Evolutionary conservation across 2,329 filamentous ascomycete species (phyloP), one percentile per base, ranked within the genome.

Genomic region (Fusarium irregulare): DNA sequence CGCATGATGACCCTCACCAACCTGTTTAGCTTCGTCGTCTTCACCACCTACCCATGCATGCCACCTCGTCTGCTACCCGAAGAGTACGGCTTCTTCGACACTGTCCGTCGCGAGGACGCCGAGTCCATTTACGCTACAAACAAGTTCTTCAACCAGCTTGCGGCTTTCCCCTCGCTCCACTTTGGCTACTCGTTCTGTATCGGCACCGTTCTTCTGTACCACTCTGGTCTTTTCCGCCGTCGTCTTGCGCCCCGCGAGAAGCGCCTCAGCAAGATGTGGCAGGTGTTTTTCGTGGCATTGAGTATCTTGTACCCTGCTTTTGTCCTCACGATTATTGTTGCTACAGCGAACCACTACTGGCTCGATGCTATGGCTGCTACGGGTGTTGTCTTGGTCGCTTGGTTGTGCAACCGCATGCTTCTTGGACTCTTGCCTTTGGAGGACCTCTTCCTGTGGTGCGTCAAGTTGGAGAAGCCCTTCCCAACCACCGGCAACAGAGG

Each of bases 321-420:
- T 73, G 86, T 89, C 54, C 74, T 89, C 50, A 80, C 84, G 1
- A 85, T 85, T 30, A 90, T 90, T 63, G 84, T 90, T 28, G 85
- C 87, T 18, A 90, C 88, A 1, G 88, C 87, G 34, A 90, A 90
- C 72, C 88, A 85, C 71, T 85, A 92, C 76, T 85, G 91, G 48
- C 82, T 92, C 7, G 90, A 92, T 77, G 89, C 90, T 0, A 82
- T 91, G 21, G 90, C 88, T 2, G 89, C 90, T 0, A 84, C 86
- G 1, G 71, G 86, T 20, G 88, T 92, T 4, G 91, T 89, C 48
- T 81, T 82, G 1, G 68, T 90, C 12, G 88, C 88, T 0, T 92
- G 88, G 86, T 68, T 80, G 56, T 81, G 80, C 63, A 86, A 86
- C 70, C 78, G 82, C 18, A 75, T 82, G 16, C 73, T 92, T 56